A percentile compares a stretch with the other conserved stretches of the same genome.
phyloP scores from a whole-genome alignment of 768 basidiomycete species.

The Tricholoma sp. region DNA sequence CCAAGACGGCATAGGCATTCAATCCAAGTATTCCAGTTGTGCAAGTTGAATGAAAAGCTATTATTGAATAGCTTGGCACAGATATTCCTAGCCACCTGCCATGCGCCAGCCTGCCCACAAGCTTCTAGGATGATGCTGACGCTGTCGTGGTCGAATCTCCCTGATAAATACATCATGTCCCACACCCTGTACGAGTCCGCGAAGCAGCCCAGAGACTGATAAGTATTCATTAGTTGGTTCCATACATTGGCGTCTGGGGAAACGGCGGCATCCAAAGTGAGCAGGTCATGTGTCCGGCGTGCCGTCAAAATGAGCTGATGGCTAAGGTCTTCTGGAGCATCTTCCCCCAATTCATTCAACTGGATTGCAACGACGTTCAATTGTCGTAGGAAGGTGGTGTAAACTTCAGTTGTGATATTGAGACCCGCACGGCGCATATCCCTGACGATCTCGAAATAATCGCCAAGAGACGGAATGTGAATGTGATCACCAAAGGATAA shows the following conservation, averaged over 20 bases:
- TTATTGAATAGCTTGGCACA: conserved; percentile 45
- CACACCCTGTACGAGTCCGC: conserved; percentile 73
- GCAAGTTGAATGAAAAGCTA: conserved; percentile 50
- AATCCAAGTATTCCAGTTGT: conserved; percentile 79
- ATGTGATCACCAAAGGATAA: conserved; percentile 44
- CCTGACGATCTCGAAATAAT: conserved; percentile 71
- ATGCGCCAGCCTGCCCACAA: conserved; percentile 59
- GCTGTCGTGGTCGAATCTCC: conserved; percentile 53
- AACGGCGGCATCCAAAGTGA: conserved; percentile 76
- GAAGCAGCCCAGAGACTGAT: conserved; percentile 72
- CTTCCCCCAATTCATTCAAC: conserved; percentile 16
- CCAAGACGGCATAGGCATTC: conserved; percentile 81
- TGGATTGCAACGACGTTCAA: conserved; percentile 42
- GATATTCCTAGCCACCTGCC: conserved; percentile 48
- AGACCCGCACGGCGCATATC: conserved; percentile 74
- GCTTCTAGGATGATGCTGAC: conserved; percentile 85
- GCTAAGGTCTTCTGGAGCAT: conserved; percentile 13
- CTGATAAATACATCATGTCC: conserved; percentile 64
- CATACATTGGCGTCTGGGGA: conserved; percentile 65
- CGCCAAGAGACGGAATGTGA: conserved; percentile 38
- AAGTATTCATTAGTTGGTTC: conserved; percentile 88
- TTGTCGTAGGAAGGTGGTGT: conserved; percentile 61
- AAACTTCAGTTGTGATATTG: conserved; percentile 51
- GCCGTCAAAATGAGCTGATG: conserved; percentile 42
- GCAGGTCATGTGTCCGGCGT: conserved; percentile 64